Evolutionary conservation across 2,329 filamentous ascomycete species (phyloP), one percentile per base, ranked within the genome.

Genomic region (Exophiala viscosa): DNA sequence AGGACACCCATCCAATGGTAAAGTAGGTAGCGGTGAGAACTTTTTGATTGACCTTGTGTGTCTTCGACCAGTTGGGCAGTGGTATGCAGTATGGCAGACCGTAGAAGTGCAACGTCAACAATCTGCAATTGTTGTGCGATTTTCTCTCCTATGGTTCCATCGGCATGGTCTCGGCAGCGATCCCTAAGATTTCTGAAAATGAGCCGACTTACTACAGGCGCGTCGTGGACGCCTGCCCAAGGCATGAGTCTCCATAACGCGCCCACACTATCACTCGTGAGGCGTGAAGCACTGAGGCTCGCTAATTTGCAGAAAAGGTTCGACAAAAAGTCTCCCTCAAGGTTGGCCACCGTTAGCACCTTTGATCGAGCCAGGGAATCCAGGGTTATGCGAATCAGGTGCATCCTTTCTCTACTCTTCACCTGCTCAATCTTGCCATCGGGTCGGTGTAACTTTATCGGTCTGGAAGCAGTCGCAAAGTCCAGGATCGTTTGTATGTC

Each of bases 401-500:
- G 38, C 8, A 54, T 17, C 39, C 35, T 39, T 15, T 32, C 40
- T 14, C 28, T 48, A 14, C 34, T 36, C 41, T 34, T 48, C 11
- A 14, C 31, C 14, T 32, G 31, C 8, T 18, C 39, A n/a, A 40
- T 18, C 23, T 11, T 15, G 5, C n/a, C 17, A 39, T 13, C 11
- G 5, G 28, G 15, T 33, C 28, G 32, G n/a, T 15, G 44, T 23
- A 53, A 18, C 4, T 10, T n/a, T 9, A 39, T 13, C 20, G 34
- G 17, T 2, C 23, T 18, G 28, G 39, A 28, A 28, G 14, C 15
- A 13, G 33, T 31, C 9, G 50, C 34, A 13, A 31, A 32, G 7
- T 36, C 10, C 15, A 61, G 39, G 13, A 60, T 52, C 3, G 40
- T 34, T 33, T 44, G 40, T 33, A 57, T 40, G 23, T 59, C 57